Base-by-base conservation (phyloP, 192 early-diverging fungal genomes). In the Podila horticola region DNA sequence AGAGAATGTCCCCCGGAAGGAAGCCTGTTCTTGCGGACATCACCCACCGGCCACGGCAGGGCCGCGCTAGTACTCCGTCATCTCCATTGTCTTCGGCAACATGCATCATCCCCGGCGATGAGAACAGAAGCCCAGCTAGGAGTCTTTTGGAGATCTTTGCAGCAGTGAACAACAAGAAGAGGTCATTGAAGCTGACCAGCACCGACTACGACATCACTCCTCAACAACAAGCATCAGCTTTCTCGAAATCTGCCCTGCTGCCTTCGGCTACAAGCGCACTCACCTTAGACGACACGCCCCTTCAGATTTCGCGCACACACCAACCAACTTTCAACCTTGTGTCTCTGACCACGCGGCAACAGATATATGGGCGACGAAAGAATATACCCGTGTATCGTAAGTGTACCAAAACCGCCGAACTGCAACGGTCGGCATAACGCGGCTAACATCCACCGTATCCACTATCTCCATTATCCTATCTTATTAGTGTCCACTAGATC, bases 61-160 rank as follows among this genome's bases (percentile, higher is more conserved):
- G 70, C 19, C 59, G 70, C 19, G 72, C 30, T 30, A 71, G 41
- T 36, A 41, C 15, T 34, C 26, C 29, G 26, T 22, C 55, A 67
- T 41, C 50, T 64, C 67, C 60, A 59, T 22, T 34, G 17, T 29
- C 33, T n/a, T 34, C 20, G 33, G 20, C 64, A 62, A 66, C 65
- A 41, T 72, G 71, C 2, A 50, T 57, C 5, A 33, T 48, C 34
- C 29, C 52, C 19, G 70, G 77, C 4, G 77, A 81, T 13, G 77
- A 81, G 57, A 81, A 81, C 29, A 79, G 29, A 28, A 41, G 1
- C 48, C 77, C 77, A 51, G 28, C 67, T 0, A 57, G 71, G 15
- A 65, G 71, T 8, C 71, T 81, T 4, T 33, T 81, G 41, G 77
- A 81, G 45, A 72, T 81, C 71, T 81, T 81, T 69, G 70, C 77